Evolutionary conservation across 306 rosid species (phyloP), one percentile per base, ranked within the genome.

Genomic region (Mimosa bimucronata): DNA sequence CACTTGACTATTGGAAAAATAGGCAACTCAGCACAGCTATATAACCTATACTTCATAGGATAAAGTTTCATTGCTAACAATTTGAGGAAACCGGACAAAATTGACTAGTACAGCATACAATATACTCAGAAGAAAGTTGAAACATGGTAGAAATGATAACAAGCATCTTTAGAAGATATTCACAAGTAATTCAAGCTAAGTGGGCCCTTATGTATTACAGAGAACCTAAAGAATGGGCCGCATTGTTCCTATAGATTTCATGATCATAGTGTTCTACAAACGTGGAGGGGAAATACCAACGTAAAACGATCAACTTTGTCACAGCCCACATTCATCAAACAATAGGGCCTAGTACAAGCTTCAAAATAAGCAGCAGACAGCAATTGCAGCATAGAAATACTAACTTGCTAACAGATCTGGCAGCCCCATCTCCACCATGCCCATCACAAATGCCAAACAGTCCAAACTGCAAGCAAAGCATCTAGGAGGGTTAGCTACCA

Each of bases 381-480:
- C 42, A 73, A 79, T 14, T 45, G 77, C 62, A 48, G 77, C 77
- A 48, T 44, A 61, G 55, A 77, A 81, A 78, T 77, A 89, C 97
- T 96, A 79, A 96, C 99, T 87, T 92, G 98, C 97, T 91, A 78
- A 94, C 98, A 89, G 85, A 82, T 88, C 77, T 91, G 73, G 98
- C 98, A 38, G 97, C 99, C 74, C 69, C 98, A 69, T 81, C 94
- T 82, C 99, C 99, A 40, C 97, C 93, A 81, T 96, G 99, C 29
- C 99, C 99, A 84, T 96, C 99, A 50, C 97, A 96, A 66, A 96
- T 79, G 74, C 92, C 93, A 75, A 96, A 96, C 72, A 96, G 48
- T 79, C 99, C 99, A 84, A 93, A 96, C 99, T 96, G 94, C 84
- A 88, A 81, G 86, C 74, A 67, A 82, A 81, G 77, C 58, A 85